Evolutionary conservation across 345 rosid species (phyloP), one percentile per base, ranked within the genome.

Genomic region (Balakata baccata): DNA sequence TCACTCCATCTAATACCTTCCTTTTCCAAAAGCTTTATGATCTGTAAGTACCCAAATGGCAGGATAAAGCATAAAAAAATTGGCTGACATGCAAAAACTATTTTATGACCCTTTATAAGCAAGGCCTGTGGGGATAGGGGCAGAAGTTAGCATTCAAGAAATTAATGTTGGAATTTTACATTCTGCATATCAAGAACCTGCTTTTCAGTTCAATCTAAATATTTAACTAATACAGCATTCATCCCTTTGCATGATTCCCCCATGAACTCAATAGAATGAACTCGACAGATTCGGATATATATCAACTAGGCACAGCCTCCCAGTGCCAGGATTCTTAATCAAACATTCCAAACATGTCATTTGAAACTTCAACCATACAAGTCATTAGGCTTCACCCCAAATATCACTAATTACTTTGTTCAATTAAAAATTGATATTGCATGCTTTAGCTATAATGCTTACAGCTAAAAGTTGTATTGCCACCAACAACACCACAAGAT

Each of bases 1-100:
- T 92, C 95, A 11, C 71, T 82, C 83, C 87, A 90, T 39, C 73
- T 64, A 39, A 94, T 76, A 49, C 87, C 84, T 86, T 90, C 98
- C 68, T 81, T 78, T 73, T 88, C 88, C 64, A 87, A 69, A 76
- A 92, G 90, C 51, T 80, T 79, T 41, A 82, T 50, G 61, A 91
- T 90, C 98, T 93, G 87, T 79, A 81, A n/a, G 54, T 14, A 73
- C 39, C n/a, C 68, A 67, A 70, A 64, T 6, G 34, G 50, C 56
- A 38, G 3, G 14, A 75, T 75, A 22, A 13, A 60, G 12, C 29
- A 45, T 20, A 1, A 22, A 29, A n/a, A 39, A 60, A 58, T 8
- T 18, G 59, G 25, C 59, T 18, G 59, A 20, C 62, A 22, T 23
- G 39, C 56, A 59, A 59, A 23, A 25, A 59, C 51, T 25, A 50